Percentiles rank a stretch among this genome's conserved stretches.
Conservation (phyloP, 108 stramenopile species). For the Tribonema minus region DNA sequence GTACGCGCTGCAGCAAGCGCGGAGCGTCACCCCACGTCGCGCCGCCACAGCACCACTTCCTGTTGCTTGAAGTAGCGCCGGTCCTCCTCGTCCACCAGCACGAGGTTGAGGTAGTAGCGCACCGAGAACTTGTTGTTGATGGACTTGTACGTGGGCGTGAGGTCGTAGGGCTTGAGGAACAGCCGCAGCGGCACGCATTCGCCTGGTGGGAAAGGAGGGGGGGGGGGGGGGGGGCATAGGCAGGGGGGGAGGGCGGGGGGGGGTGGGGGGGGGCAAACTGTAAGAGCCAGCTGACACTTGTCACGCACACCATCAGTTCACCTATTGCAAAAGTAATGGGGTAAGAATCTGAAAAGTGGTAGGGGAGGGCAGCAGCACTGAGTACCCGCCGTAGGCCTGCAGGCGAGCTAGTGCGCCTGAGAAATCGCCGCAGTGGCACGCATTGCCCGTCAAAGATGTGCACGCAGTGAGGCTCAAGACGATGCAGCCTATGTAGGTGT, state of each 20-base stretch:
- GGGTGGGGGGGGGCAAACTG: no score
- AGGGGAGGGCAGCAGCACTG: no score
- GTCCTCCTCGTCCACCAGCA: conserved; percentile 98
- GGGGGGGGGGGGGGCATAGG: not conserved
- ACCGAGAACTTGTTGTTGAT: conserved; percentile 94
- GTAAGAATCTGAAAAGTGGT: no score
- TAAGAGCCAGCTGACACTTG: no score
- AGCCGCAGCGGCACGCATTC: conserved; percentile 78
- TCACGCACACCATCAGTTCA: no score
- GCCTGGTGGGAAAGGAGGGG: conserved; percentile 12
- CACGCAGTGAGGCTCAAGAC: no score
- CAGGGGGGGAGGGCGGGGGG: not conserved
- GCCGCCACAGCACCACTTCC: conserved; percentile 93
- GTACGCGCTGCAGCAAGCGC: not conserved
- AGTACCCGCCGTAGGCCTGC: no score
- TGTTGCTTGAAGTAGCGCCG: conserved; percentile 98
- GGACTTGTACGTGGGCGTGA: conserved; percentile 92
- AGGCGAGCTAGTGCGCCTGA: no score
- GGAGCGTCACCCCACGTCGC: conserved; percentile 61
- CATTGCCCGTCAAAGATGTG: no score
- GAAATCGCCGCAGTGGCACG: no score
- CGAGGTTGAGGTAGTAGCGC: conserved; percentile 95
- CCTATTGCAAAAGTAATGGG: no score
- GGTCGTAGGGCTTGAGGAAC: conserved; percentile 64
- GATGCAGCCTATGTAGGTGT: no score